Evolutionary conservation across 179 eudicot species (phyloP).

Genomic region (Silene noctiflora): DNA sequence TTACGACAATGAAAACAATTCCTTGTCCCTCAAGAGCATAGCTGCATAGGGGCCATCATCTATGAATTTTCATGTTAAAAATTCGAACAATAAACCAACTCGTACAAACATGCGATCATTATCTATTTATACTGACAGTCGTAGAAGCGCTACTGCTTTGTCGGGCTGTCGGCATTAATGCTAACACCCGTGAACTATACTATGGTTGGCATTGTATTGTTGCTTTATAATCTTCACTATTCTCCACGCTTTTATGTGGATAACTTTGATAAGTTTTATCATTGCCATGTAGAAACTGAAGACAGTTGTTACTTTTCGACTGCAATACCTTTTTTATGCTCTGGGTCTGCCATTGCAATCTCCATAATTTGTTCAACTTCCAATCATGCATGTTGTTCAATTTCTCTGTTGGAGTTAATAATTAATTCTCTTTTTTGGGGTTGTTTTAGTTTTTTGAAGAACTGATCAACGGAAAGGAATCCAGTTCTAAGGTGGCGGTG

Average conservation of each 20-base stretch:
- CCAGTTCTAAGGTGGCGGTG: conserved; percentile 25
- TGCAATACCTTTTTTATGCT: not conserved
- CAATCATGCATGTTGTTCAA: not conserved
- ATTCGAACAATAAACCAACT: too few species aligned
- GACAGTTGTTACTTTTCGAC: not conserved
- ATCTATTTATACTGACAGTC: too few species aligned
- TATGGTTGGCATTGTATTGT: not conserved
- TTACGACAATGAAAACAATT: too few species aligned
- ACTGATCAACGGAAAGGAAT: conserved; percentile 51
- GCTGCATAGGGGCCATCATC: too few species aligned
- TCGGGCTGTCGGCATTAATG: too few species aligned
- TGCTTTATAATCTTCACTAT: not conserved
- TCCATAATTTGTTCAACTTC: not conserved
- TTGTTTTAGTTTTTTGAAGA: conserved; percentile 73
- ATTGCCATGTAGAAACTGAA: not conserved
- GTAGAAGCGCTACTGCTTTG: too few species aligned
- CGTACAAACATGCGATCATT: too few species aligned
- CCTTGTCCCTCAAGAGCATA: too few species aligned
- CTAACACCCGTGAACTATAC: not conserved
- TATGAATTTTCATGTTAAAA: too few species aligned
- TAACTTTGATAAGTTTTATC: not conserved
- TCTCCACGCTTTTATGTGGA: not conserved
- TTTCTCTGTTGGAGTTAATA: not conserved
- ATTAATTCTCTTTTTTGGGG: not conserved
- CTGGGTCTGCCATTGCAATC: not conserved